Evolutionary conservation across 2,329 filamentous ascomycete genomes (phyloP).

Genomic region (Emmonsia crescens): DNA sequence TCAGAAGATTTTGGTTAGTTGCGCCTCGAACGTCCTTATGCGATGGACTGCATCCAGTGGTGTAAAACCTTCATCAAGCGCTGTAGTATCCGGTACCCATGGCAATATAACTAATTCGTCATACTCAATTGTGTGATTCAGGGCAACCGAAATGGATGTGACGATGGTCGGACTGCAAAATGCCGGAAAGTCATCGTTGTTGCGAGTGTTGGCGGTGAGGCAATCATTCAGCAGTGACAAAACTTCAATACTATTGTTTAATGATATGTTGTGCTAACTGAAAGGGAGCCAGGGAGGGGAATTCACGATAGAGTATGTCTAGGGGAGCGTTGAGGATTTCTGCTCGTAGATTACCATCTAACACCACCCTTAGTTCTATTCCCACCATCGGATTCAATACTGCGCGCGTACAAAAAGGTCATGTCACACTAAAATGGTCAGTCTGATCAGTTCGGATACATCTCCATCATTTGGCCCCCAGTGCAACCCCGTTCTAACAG

Average conservation of each 20-base stretch:
- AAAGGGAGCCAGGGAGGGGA: conserved; percentile 67
- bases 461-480: neutral
- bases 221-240: neutral
- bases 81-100: neutral
- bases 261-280: conserved; percentile 20
- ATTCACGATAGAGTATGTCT: conserved; percentile 92
- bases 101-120: conserved; percentile 11
- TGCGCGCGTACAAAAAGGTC: conserved; percentile 94
- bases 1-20: conserved; percentile 90
- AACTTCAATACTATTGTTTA: neutral
- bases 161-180: conserved; percentile 98
- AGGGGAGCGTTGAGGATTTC: neutral
- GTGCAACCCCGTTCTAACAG: conserved; percentile 1
- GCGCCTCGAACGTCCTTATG: conserved; percentile 2
- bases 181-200: conserved; percentile 90
- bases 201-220: conserved; percentile 89
- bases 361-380: conserved; percentile 59
- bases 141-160: conserved; percentile 99
- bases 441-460: neutral
- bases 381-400: conserved; percentile 99
- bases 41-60: neutral
- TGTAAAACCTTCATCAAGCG: neutral
- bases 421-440: conserved; percentile 93
- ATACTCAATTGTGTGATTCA: conserved; percentile 28
- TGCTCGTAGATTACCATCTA: conserved; percentile 1